These are phyloP conservation scores for Murraya koenigii DNA, from an alignment of 345 rosid genomes.

Conservation along the genomic window DNA sequence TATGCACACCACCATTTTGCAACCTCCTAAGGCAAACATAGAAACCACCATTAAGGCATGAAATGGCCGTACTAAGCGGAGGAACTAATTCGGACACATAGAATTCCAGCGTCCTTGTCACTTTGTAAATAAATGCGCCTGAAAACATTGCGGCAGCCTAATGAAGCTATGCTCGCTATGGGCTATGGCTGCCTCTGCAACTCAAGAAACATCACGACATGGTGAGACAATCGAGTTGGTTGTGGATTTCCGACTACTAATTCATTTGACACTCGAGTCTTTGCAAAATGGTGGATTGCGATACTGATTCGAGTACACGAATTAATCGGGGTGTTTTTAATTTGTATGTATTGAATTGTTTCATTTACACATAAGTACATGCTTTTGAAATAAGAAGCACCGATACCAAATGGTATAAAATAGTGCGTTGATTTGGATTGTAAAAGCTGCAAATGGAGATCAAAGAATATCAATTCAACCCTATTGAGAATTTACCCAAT, in stretches of 20 bases:
- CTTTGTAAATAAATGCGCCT: conserved; percentile 36
- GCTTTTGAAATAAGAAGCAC: conserved; percentile 10
- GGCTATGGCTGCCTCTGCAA: conserved; percentile 23
- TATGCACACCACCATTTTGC: conserved; percentile 32
- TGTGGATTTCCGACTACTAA: conserved; percentile 42
- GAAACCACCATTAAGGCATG: too few species aligned
- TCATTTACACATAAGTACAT: too few species aligned
- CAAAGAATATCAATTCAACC: not conserved
- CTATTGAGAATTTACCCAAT: not conserved
- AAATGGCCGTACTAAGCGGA: conserved; percentile 28
- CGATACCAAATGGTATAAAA: conserved; percentile 42
- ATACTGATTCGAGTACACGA: not conserved
- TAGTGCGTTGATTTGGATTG: conserved; percentile 42
- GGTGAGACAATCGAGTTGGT: conserved; percentile 27
- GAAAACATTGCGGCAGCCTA: conserved; percentile 22
- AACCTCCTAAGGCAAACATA: too few species aligned
- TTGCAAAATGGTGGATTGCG: not conserved
- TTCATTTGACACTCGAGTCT: conserved; percentile 51
- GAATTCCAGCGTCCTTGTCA: conserved; percentile 35
- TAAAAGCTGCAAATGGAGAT: conserved; percentile 19
- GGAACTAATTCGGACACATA: conserved; percentile 38
- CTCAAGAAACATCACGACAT: conserved; percentile 16
- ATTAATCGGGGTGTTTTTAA: too few species aligned
- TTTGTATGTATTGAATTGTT: too few species aligned
- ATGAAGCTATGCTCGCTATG: conserved; percentile 21